Conservation (phyloP, 2,329 filamentous ascomycete genomes). For the Calonectria leucothoes region DNA sequence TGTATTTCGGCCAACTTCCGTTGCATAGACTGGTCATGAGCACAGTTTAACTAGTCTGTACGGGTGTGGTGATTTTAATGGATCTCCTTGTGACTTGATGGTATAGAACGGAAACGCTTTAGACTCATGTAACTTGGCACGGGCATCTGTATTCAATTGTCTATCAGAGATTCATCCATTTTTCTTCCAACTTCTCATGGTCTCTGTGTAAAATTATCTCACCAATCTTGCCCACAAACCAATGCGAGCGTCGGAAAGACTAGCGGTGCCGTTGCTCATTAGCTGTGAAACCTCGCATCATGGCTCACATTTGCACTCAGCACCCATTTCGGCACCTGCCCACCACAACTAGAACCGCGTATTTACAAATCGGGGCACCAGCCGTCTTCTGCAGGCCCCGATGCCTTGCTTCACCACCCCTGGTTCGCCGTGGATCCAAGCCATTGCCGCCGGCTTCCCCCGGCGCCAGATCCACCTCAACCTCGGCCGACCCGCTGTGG, state of each 20-base stretch:
- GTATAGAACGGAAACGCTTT: not conserved
- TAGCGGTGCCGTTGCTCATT: not conserved
- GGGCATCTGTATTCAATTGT: not conserved
- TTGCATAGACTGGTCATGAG: not conserved
- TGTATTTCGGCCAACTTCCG: conserved; percentile 24
- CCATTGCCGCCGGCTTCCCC: not conserved
- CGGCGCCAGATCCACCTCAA: conserved; percentile 5
- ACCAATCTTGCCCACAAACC: too few species aligned
- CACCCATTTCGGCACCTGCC: not conserved
- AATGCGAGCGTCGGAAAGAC: not conserved
- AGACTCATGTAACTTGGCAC: too few species aligned
- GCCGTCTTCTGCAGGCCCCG: not conserved
- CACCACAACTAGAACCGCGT: not conserved
- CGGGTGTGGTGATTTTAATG: too few species aligned
- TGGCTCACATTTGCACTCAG: not conserved
- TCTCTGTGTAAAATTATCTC: not conserved
- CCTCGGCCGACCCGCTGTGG: conserved; percentile 8
- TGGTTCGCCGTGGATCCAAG: not conserved
- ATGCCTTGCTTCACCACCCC: not conserved
- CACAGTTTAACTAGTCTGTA: not conserved
- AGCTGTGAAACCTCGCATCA: not conserved
- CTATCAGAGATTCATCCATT: not conserved
- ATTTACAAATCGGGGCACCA: not conserved
- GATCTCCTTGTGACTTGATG: not conserved
- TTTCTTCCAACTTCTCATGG: not conserved